These are phyloP conservation scores for Verbena officinalis DNA, from an alignment of 257 asterid species.

Conservation along the genomic window DNA sequence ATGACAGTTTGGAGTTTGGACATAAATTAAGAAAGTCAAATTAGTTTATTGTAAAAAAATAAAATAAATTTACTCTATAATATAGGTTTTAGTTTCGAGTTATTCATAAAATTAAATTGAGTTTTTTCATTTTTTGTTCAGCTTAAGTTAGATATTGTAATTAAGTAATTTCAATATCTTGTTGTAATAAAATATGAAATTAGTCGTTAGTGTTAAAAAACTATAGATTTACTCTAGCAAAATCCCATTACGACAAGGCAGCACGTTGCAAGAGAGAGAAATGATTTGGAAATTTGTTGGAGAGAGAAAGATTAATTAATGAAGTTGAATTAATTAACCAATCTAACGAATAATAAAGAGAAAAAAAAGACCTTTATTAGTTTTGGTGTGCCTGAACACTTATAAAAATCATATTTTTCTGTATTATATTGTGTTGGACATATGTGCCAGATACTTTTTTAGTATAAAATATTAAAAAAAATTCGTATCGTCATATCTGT, in stretches of 20 bases:
- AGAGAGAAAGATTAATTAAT: neutral
- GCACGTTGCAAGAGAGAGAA: constrained; percentile 24
- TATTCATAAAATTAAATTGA: too few relatives aligned
- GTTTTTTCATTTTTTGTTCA: too few relatives aligned
- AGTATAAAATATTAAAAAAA: too few relatives aligned
- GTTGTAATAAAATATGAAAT: neutral
- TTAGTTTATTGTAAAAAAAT: neutral
- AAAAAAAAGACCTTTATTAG: neutral
- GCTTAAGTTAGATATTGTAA: too few relatives aligned
- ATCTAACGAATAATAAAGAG: neutral
- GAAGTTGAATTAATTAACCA: neutral
- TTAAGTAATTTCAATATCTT: too few relatives aligned
- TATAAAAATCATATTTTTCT: too few relatives aligned
- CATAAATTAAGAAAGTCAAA: neutral
- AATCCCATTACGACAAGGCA: constrained; percentile 12
- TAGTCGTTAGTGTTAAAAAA: neutral
- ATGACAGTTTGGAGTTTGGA: neutral
- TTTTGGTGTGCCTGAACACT: too few relatives aligned
- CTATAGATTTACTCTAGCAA: neutral
- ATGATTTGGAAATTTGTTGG: neutral
- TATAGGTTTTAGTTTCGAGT: too few relatives aligned
- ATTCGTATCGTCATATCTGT: too few relatives aligned
- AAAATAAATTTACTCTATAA: neutral
- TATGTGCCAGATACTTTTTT: too few relatives aligned
- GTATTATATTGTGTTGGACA: too few relatives aligned